Conservation (phyloP, 352 stramenopile species). For the Phytopythium boreale region DNA sequence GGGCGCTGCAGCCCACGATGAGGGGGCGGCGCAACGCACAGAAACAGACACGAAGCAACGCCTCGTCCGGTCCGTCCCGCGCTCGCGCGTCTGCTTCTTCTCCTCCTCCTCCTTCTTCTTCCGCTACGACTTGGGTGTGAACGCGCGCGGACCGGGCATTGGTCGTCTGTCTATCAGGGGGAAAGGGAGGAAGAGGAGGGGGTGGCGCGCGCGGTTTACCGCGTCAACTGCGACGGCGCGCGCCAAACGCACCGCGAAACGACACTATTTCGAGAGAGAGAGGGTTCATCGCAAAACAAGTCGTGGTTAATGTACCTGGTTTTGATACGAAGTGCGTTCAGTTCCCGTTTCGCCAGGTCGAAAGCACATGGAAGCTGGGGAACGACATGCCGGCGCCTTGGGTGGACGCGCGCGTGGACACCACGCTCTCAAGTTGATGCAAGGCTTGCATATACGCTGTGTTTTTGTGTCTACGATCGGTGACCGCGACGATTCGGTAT, state of each 20-base stretch:
- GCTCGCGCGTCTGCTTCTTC: not conserved
- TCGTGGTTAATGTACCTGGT: not conserved
- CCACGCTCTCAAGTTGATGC: not conserved
- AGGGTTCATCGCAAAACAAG: slow-evolving; percentile 1
- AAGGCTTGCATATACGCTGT: not conserved
- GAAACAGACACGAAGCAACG: too few relatives aligned
- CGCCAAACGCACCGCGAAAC: not conserved
- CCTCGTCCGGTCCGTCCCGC: not conserved
- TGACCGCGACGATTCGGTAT: not conserved
- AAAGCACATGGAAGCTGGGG: not conserved
- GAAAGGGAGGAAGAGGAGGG: not conserved
- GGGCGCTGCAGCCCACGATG: too few relatives aligned
- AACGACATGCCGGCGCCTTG: too few relatives aligned
- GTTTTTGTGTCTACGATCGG: not conserved
- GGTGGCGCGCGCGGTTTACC: not conserved
- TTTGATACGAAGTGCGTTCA: not conserved
- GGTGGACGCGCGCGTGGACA: not conserved
- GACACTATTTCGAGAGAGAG: slow-evolving; percentile 1
- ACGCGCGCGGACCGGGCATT: not conserved
- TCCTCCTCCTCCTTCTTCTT: not conserved
- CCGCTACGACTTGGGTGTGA: not conserved
- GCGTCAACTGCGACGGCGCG: not conserved
- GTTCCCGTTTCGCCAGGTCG: not conserved
- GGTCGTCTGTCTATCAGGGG: not conserved
- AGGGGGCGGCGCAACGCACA: too few relatives aligned